These are phyloP conservation scores for Thyridium curvatum DNA, from an alignment of 2,329 filamentous ascomycete species.

Conservation along the genomic window DNA sequence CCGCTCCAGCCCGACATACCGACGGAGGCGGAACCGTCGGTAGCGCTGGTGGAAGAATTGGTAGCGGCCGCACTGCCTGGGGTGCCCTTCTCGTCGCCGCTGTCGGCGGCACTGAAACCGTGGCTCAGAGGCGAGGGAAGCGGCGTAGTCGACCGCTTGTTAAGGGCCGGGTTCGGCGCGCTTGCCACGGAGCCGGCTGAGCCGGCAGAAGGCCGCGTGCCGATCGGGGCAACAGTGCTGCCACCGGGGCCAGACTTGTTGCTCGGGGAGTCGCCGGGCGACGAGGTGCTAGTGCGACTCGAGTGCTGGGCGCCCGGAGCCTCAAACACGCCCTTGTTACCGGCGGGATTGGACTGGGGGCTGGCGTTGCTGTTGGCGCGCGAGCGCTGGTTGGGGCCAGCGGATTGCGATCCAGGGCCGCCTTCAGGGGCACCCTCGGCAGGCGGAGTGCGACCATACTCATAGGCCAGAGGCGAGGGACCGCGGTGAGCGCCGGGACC, in stretches of 20 bases:
- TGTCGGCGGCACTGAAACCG: slow-evolving; percentile 51
- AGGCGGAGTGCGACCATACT: slow-evolving; percentile 41
- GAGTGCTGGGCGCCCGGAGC: slow-evolving; percentile 50
- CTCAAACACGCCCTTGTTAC: slow-evolving; percentile 56
- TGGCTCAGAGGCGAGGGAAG: slow-evolving; percentile 83
- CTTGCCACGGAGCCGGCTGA: slow-evolving; percentile 33
- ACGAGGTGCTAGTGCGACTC: slow-evolving; percentile 78
- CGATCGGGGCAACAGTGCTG: slow-evolving; percentile 80
- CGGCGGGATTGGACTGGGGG: slow-evolving; percentile 61
- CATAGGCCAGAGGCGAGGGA: slow-evolving; percentile 74
- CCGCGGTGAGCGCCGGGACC: slow-evolving; percentile 59
- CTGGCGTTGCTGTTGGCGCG: slow-evolving; percentile 82
- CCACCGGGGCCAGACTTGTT: slow-evolving; percentile 47
- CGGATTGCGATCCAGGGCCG: slow-evolving; percentile 36
- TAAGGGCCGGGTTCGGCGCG: slow-evolving; percentile 52
- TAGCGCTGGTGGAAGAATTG: slow-evolving; percentile 44
- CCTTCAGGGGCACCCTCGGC: slow-evolving; percentile 31
- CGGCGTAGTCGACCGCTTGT: slow-evolving; percentile 82
- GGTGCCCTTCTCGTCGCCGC: slow-evolving; percentile 39
- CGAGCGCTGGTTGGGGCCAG: slow-evolving; percentile 49
- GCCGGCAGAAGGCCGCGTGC: slow-evolving; percentile 70
- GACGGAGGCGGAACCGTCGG: slow-evolving; percentile 23
- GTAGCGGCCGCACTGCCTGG: slow-evolving; percentile 42
- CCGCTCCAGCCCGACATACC: slow-evolving; percentile 65
- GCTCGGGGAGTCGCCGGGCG: slow-evolving; percentile 71